Evolutionary conservation across 1,284 basidiomycete genomes (phyloP).

Genomic region (Ceratobasidium sp.): DNA sequence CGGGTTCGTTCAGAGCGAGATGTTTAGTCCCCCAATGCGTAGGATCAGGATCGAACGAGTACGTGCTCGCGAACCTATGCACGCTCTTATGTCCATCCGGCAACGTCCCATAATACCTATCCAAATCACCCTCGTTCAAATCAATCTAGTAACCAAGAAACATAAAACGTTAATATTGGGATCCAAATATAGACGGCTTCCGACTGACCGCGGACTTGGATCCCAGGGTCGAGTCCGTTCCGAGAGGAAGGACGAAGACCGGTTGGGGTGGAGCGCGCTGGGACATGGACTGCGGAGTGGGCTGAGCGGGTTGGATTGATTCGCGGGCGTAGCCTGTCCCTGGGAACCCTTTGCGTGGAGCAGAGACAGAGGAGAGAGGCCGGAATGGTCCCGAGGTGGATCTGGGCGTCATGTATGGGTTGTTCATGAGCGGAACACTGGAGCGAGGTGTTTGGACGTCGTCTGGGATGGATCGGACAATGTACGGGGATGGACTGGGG

Average conservation of each 20-base stretch:
- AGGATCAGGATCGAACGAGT: constrained; percentile 39
- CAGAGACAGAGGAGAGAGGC: constrained; percentile 5
- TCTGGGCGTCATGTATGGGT: not conserved
- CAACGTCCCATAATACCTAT: constrained; percentile 26
- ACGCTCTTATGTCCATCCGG: constrained; percentile 1
- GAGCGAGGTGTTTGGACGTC: constrained; percentile 11
- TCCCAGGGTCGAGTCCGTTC: not conserved
- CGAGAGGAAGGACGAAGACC: constrained; percentile 18
- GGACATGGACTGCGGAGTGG: not conserved
- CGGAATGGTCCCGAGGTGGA: not conserved
- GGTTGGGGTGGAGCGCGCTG: constrained; percentile 24
- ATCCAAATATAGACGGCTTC: constrained; percentile 10
- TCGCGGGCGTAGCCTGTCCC: not conserved
- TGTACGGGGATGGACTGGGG: not conserved
- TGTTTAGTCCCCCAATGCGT: constrained; percentile 19
- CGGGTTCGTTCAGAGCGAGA: constrained; percentile 10
- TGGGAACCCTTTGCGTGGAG: not conserved
- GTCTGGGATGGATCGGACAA: not conserved
- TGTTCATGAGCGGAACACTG: not conserved
- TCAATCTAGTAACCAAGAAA: not conserved
- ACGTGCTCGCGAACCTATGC: not conserved
- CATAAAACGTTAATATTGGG: not conserved
- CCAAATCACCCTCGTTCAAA: constrained; percentile 3
- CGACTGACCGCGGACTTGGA: constrained; percentile 20
- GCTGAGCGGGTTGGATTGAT: not conserved